Base-by-base conservation (phyloP, 306 rosid species). In the Acacia confusa region DNA sequence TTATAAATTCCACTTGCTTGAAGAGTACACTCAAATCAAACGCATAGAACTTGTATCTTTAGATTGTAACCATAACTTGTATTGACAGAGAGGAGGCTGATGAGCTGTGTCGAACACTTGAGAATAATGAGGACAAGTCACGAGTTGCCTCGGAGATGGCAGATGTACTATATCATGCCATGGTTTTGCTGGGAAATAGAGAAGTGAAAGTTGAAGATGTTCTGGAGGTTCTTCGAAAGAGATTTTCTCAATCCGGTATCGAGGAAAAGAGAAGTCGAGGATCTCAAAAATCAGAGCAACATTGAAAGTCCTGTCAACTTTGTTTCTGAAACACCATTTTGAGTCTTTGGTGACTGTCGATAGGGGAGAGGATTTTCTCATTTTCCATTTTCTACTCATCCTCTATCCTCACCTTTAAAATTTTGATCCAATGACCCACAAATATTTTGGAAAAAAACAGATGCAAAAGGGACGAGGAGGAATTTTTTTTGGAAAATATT, bases 131-230 rank as follows among this genome's bases (percentile, higher is more conserved):
- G 88, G 91, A 86, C 72, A 88, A 82, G 84, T 80, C 89, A 27
- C 91, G 89, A 1, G 77, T 91, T 72, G 94, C 97, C 14, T 93
- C 97, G 11, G 97, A 93, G 89, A 89, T 90, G 92, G 98, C 90
- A 27, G 97, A 95, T 81, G 90, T 95, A 70, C 84, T 92, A 63
- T 95, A 93, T 45, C 99, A 95, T 78, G 83, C 91, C 72, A 89
- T 93, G 94, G 98, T 92, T 86, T 79, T 92, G 48, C 74, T 93
- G 75, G 92, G 93, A 41, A 48, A 71, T 15, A 86, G 87, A 85
- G 97, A 81, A 75, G 99, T 90, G 63, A 88, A 90, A 58, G 78
- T 95, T 48, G 96, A 95, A 94, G 96, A 93, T 75, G 98, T 95
- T 81, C 48, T 95, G 77, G 88, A 88, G 81, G 86, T 88, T 81